phyloP scores from a whole-genome alignment of 768 basidiomycete genomes.

The Lentinula boryana region DNA sequence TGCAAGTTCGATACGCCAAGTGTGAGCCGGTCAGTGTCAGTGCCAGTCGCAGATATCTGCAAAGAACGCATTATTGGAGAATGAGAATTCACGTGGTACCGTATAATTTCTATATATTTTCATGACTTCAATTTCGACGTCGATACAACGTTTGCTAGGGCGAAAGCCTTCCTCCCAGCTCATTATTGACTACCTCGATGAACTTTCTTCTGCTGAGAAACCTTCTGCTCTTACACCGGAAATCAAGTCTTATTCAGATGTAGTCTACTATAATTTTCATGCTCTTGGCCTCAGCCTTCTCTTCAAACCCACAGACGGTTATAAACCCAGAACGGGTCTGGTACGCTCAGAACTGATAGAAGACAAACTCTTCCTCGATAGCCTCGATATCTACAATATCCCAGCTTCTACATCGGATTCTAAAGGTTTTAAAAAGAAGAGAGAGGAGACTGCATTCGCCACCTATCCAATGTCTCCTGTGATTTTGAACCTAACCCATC shows the following conservation, averaged over 20 bases:
- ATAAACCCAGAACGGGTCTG: constrained; percentile 46
- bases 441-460: constrained; percentile 52
- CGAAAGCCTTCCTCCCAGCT: constrained; percentile 39
- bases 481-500: constrained; percentile 28
- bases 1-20: constrained; percentile 1
- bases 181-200: constrained; percentile 36
- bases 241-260: constrained; percentile 76
- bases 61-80: not conserved
- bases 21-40: constrained; percentile 1
- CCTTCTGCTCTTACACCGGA: constrained; percentile 38
- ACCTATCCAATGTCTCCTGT: constrained; percentile 55
- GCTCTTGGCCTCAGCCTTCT: constrained; percentile 76
- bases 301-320: constrained; percentile 61
- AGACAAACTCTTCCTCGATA: constrained; percentile 52
- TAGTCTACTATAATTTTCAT: constrained; percentile 83
- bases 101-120: not conserved
- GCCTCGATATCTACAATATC: constrained; percentile 80
- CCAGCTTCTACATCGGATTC: constrained; percentile 24
- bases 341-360: constrained; percentile 42
- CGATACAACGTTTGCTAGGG: constrained; percentile 40
- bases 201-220: constrained; percentile 23
- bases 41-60: not conserved
- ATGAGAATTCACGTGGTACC: not conserved
- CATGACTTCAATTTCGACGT: not conserved
- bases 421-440: constrained; percentile 31